Evolutionary conservation across 352 stramenopile genomes (phyloP).

Genomic region (Globisporangium ultimum): DNA sequence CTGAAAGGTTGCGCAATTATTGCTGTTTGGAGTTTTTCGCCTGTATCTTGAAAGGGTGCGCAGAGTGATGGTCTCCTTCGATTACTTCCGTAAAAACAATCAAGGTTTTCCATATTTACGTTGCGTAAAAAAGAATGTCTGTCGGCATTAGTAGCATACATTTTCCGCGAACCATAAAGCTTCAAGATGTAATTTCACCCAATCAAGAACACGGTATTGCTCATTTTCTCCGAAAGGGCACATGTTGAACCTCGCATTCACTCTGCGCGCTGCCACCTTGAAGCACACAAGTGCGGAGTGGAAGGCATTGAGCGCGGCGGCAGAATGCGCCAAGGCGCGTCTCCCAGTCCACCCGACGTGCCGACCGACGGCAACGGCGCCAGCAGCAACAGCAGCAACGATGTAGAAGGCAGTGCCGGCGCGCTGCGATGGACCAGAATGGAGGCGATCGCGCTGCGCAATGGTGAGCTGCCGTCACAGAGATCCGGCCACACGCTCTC

Average conservation of each 20-base stretch:
- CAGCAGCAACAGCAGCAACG: constrained; percentile 4
- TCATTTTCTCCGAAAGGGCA: constrained; percentile 3
- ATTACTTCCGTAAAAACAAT: constrained; percentile 3
- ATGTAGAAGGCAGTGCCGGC: constrained; percentile 6
- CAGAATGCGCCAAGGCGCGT: background rate
- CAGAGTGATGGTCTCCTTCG: constrained; percentile 1
- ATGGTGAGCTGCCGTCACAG: constrained; percentile 83
- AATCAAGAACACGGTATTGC: background rate
- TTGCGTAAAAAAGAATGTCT: background rate
- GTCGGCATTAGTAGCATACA: background rate
- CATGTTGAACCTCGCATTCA: background rate
- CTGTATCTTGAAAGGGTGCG: constrained; percentile 47
- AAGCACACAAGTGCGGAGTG: no score
- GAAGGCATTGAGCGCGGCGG: no score
- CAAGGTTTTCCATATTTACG: background rate
- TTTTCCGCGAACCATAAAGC: constrained; percentile 4
- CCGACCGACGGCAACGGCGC: background rate
- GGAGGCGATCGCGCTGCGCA: constrained; percentile 47
- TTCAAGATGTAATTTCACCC: background rate
- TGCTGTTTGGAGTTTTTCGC: background rate
- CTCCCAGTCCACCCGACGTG: background rate
- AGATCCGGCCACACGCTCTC: constrained; percentile 93
- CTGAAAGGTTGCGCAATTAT: no score
- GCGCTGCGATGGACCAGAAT: constrained; percentile 56
- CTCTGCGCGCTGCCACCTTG: no score